These are phyloP conservation scores for Bothriochloa decipiens DNA, from an alignment of 176 grass and related monocot species.

Conservation along the genomic window DNA sequence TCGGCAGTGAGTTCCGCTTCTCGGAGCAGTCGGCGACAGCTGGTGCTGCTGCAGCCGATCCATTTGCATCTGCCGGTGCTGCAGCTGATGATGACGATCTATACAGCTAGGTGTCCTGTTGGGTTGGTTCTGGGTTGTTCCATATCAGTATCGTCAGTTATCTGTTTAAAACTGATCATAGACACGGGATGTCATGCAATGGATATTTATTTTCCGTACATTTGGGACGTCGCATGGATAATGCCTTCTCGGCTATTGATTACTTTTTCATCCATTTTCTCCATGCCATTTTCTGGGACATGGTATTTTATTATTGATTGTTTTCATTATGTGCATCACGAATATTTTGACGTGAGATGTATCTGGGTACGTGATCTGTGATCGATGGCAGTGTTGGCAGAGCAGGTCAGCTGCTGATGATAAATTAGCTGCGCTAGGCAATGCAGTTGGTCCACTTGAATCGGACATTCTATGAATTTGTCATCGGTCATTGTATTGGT, in stretches of 20 bases:
- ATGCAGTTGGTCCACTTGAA: too few species aligned
- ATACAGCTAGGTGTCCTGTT: conserved; percentile 57
- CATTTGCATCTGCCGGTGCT: conserved; percentile 45
- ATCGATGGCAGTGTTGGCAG: too few species aligned
- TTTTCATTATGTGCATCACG: background rate
- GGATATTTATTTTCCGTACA: conserved; percentile 44
- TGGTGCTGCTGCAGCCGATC: conserved; percentile 42
- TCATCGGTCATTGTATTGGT: too few species aligned
- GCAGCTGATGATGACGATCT: conserved; percentile 73
- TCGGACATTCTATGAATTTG: too few species aligned
- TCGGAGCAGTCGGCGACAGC: conserved; percentile 44
- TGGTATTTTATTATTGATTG: conserved; percentile 1
- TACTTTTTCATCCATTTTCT: background rate
- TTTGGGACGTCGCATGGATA: conserved; percentile 20
- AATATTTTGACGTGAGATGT: too few species aligned
- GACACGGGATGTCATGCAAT: conserved; percentile 36
- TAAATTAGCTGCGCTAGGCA: too few species aligned
- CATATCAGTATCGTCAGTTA: conserved; percentile 20
- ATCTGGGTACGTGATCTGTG: too few species aligned
- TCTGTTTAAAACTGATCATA: conserved; percentile 40
- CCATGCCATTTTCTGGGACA: background rate
- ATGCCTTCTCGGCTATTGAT: background rate
- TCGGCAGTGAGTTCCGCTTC: conserved; percentile 86
- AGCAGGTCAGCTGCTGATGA: too few species aligned
- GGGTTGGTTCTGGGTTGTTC: background rate